Conservation (phyloP, 1,139 yeast genomes). For the Candida sp. region DNA sequence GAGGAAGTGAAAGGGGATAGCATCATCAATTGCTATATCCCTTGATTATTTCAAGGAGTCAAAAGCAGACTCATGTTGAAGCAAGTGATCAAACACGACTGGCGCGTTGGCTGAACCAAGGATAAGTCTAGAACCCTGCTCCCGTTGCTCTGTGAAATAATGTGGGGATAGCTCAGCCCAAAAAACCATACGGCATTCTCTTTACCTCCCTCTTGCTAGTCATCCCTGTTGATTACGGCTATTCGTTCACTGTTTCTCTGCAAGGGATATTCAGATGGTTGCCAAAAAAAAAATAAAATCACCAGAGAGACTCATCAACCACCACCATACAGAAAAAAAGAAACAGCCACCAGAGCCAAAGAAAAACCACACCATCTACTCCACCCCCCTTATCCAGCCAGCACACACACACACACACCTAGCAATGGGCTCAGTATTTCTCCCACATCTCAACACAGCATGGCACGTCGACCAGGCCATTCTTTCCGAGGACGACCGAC, state of each 20-base stretch:
- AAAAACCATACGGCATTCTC: too few species aligned
- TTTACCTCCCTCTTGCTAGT: too few species aligned
- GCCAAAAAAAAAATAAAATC: too few species aligned
- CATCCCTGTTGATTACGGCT: too few species aligned
- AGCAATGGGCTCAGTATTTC: constrained; percentile 81
- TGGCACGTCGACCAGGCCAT: constrained; percentile 99
- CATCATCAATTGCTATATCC: too few species aligned
- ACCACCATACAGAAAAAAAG: too few species aligned
- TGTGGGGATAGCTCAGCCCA: neutral
- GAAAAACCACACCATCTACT: neutral
- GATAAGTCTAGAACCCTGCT: neutral
- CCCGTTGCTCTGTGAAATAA: neutral
- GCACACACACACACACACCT: neutral
- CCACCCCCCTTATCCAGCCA: neutral
- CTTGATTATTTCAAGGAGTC: neutral
- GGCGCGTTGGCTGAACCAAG: neutral
- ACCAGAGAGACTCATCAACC: too few species aligned
- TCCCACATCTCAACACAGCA: constrained; percentile 88
- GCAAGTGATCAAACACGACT: neutral
- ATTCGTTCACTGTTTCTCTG: too few species aligned
- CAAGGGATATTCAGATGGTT: too few species aligned
- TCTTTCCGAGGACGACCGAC: constrained; percentile 77
- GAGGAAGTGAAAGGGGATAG: too few species aligned
- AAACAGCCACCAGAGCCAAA: too few species aligned
- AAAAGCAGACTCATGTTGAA: neutral